Evolutionary conservation across 2,329 filamentous ascomycete species (phyloP), one percentile per base, ranked within the genome.

Genomic region (Canariomyces notabilis): DNA sequence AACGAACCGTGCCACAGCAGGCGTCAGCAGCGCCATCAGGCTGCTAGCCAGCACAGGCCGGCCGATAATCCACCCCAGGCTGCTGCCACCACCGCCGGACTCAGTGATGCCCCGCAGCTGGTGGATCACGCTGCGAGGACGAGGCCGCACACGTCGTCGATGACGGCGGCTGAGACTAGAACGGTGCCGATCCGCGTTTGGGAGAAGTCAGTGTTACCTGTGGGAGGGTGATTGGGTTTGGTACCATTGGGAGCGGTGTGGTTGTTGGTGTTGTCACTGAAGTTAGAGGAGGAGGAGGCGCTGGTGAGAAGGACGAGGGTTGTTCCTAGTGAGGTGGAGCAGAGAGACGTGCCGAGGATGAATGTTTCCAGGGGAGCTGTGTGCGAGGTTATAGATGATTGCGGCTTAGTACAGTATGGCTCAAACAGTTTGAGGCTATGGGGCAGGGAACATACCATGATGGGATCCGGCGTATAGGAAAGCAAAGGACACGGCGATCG

Each of bases 111-210:
- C 61, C 44, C 64, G 83, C 0, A 91, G 68, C 37, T 81, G 82
- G 0, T 83, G 77, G 18, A 93, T 83, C 37, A 91, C 75, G 54
- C 87, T 79, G 0, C 83, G 78, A 91, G 85, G 6, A 90, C 78
- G 8, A 91, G 67, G 0, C 85, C 86, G 1, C 87, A 76, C 0
- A 91, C 82, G 64, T 93, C 87, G 59, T 93, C 87, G 67, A 93
- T 78, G 78, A 93, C 87, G 0, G 87, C 87, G 1, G 85, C 86
- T 48, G 78, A 82, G 2, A 79, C 78, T 0, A 89, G 71, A 0
- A 93, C 7, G 66, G 80, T 46, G 67, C 87, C 74, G 5, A 77
- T 59, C 6, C 73, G 65, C 2, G 72, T 71, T 1, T 61, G 54
- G 1, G 60, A 61, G 3, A 74, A 63, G 0, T 71, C 71, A 3